Evolutionary conservation across 495 filamentous ascomycete genomes (phyloP), one percentile per base, ranked within the genome.

Genomic region (Arthonia radiata): DNA sequence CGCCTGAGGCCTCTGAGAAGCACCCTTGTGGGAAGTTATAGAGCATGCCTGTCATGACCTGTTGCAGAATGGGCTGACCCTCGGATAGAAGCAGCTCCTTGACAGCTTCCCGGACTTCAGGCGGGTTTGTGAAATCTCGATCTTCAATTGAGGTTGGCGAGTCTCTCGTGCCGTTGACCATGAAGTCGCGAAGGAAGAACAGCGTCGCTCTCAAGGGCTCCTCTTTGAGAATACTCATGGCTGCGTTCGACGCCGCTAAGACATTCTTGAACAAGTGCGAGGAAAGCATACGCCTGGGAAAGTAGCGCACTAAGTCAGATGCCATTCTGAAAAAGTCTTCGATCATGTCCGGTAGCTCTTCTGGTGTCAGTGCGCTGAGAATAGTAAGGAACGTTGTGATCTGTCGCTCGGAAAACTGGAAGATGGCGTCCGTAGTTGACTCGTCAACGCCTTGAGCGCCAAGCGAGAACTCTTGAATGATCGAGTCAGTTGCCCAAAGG

Each of bases 271-370:
- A 71, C 17, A 99, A 61, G 2, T 55, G 47, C 1, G 81, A 90
- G 2, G 56, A 58, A 38, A 94, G 71, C 23, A 80, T 61, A 31
- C 70, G 68, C 36, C 74, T 60, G 19, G 89, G 76, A 43, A 90
- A 89, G 50, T 81, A 99, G 33, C 91, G 70, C 11, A 92, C 59
- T 13, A 80, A 80, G 49, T 94, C 82, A 8, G 73, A 68, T 3
- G 78, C 64, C 9, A 99, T 63, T 15, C 86, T 79, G 59, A 86
- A 99, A 53, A 92, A 99, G 43, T 99, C 86, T 50, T 99, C 86
- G 39, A 93, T 94, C 29, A 99, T 80, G 50, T 99, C 86, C 6
- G 89, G 82, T 7, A 94, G 57, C 36, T 93, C 80, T 39, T 71
- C 64, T 7, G 89, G 78, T 10, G 71, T 63, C 9, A 92, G 44